A percentile compares a stretch with the other conserved stretches of the same genome.
Conservation (phyloP, 2,329 filamentous ascomycete species). For the Samsoniella hepiali region DNA sequence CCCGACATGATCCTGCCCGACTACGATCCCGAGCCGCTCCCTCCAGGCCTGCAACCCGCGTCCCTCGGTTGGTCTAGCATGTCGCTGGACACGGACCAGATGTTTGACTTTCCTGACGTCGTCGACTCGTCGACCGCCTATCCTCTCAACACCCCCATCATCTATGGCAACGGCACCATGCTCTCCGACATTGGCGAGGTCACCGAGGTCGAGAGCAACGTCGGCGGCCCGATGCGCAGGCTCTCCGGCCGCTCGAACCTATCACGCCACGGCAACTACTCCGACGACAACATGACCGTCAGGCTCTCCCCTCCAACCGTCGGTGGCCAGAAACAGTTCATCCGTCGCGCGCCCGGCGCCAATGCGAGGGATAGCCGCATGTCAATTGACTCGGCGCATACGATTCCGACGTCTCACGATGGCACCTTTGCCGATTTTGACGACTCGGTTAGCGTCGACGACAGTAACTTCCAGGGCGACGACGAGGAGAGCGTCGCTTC, state of each 20-base stretch:
- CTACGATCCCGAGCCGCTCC: constrained; percentile 55
- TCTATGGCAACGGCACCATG: constrained; percentile 68
- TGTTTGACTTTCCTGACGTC: constrained; percentile 33
- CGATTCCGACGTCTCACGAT: constrained; percentile 45
- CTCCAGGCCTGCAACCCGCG: constrained; percentile 49
- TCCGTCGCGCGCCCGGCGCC: constrained; percentile 44
- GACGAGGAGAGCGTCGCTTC: constrained; percentile 65
- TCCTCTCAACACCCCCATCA: constrained; percentile 59
- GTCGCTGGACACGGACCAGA: constrained; percentile 40
- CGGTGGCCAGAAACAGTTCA: constrained; percentile 33
- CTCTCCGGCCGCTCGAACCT: constrained; percentile 31
- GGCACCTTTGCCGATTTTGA: constrained; percentile 59
- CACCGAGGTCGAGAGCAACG: constrained; percentile 51
- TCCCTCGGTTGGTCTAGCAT: constrained; percentile 51
- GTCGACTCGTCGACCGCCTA: constrained; percentile 41
- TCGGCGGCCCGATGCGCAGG: constrained; percentile 39
- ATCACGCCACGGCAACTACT: constrained; percentile 29
- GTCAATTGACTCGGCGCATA: constrained; percentile 61
- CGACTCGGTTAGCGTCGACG: constrained; percentile 58
- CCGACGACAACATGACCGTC: constrained; percentile 34
- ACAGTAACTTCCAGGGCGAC: constrained; percentile 64
- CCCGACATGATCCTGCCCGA: constrained; percentile 92
- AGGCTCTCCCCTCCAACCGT: constrained; percentile 45
- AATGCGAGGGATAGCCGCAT: constrained; percentile 47
- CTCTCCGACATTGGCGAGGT: constrained; percentile 62